phyloP scores from a whole-genome alignment of 371 early-diverging fungal genomes.

The Lichtheimia ornata region DNA sequence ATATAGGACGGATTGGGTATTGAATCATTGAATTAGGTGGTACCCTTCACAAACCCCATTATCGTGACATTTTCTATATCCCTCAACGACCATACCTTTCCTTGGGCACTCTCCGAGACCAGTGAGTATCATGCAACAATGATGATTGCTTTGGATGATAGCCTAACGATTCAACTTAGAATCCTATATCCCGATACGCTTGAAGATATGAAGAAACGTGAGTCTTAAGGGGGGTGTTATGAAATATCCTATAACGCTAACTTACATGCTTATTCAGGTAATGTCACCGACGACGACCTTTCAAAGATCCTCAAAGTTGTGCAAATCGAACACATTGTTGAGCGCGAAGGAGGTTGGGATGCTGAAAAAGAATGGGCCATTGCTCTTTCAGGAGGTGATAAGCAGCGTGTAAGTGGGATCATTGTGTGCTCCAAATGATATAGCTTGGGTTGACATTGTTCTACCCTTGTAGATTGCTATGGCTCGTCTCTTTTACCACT shows the following conservation, averaged over 20 bases:
- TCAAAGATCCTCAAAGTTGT: slow-evolving; percentile 75
- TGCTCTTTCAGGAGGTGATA: slow-evolving; percentile 84
- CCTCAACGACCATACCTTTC: slow-evolving; percentile 96
- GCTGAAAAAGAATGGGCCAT: slow-evolving; percentile 84
- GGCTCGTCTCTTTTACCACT: slow-evolving; percentile 90
- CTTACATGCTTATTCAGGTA: slow-evolving; percentile 10
- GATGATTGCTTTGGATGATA: too few relatives aligned
- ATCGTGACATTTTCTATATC: slow-evolving; percentile 92
- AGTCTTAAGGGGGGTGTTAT: not conserved
- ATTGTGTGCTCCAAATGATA: not conserved
- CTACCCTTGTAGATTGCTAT: slow-evolving; percentile 64
- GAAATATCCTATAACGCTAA: not conserved
- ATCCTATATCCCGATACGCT: slow-evolving; percentile 85
- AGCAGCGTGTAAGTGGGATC: slow-evolving; percentile 67
- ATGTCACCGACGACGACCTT: slow-evolving; percentile 68
- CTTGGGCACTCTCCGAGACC: slow-evolving; percentile 93
- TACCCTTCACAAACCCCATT: slow-evolving; percentile 77
- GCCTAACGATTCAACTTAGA: slow-evolving; percentile 18
- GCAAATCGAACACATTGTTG: slow-evolving; percentile 75
- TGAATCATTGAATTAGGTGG: slow-evolving; percentile 54
- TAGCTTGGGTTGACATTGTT: not conserved
- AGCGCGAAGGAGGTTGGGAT: slow-evolving; percentile 91
- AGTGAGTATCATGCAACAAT: slow-evolving; percentile 41
- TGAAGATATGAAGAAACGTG: slow-evolving; percentile 66
- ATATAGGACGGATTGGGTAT: too few relatives aligned